Base-by-base conservation (phyloP, 1,139 yeast genomes). In the Kluyveromyces sp. region DNA sequence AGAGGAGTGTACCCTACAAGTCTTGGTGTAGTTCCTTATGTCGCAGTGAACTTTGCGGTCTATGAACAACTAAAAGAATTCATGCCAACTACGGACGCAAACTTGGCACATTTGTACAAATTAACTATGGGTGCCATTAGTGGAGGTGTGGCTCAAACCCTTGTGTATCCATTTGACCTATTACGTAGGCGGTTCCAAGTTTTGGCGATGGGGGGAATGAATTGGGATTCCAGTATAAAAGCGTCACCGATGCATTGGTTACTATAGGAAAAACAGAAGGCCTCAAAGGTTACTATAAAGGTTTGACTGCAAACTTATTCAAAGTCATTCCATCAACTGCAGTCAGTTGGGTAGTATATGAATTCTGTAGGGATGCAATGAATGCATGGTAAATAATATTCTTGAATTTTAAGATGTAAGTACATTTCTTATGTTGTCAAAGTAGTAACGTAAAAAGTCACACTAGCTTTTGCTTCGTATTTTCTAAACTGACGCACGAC, bases 251-350 rank as follows among this genome's bases (percentile, higher is more conserved):
- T 56, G 97, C 96, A 0, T 66, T 90, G 34, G 61, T 67, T 4
- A 74, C 83, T 3, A 87, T 90, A 40, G 80, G 83, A 50, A 72
- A 69, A 50, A 69, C 73, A 21, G 97, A 90, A 65, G 97, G 97
- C 0, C 54, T 79, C 49, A 68, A 65, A 42, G 98, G 97, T 2
- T 79, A 92, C 37, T 90, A 88, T 70, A 86, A 83, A 61, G 97
- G 97, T 0, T 74, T 90, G 59, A 76, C 84, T 2, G 96, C 97
- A 2, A 90, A 90, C 61, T 72, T 90, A 61, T 82, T 88, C 68
- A 90, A 90, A 64, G 94, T 90, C 3, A 86, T 88, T 36, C 97
- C 97, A 0, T 82, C 94, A 6, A 90, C 90, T 92, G 97, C 97
- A 2, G 89, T 90, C 25, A 85, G 90, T 51, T 92, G 96, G 96